Base-by-base conservation (phyloP, 176 grass and related monocot genomes). In the Carex cristatella region DNA sequence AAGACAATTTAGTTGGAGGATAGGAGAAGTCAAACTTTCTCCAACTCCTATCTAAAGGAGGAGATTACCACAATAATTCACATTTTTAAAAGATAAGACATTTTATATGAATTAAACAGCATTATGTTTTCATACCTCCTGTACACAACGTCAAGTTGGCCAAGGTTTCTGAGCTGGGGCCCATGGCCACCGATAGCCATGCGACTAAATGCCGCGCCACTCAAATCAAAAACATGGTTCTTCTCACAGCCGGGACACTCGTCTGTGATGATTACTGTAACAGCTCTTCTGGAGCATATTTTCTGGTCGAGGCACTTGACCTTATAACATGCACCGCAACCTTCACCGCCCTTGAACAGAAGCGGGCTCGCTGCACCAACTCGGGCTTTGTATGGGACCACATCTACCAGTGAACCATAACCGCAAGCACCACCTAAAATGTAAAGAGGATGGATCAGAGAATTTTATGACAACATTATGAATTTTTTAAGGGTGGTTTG, bases 291-390 rank as follows among this genome's bases (percentile, higher is more conserved):
- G 10, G 96, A 99, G 86, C 96, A 99, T 79, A 99, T 81, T 71
- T 66, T 37, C 10, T 16, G 83, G 88, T 99, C 96, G 38, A 99
- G 80, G 90, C 96, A 99, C 87, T 84, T 85, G 3, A 99, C 96
- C 88, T 99, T 99, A 90, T 95, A 99, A 89, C 96, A 99, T 53
- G 93, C 96, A 86, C 96, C 93, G 87, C 93, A 99, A 51, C 96
- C 96, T 80, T 99, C 93, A 33, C 96, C 96, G 49, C 19, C 85
- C 81, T 99, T 99, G 87, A 99, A 99, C 88, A 99, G 93, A 81
- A 91, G 79, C 32, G 93, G 96, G 85, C 91, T 99, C 83, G 95
- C 96, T 76, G 96, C 94, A 44, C 96, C 96, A 31, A 99, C 96
- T 59, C 96, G 84, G 33, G 96, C 90, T 84, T 90, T 92, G 88